Evolutionary conservation across 306 rosid species (phyloP), one percentile per base, ranked within the genome.

Genomic region (Glycine latifolia): DNA sequence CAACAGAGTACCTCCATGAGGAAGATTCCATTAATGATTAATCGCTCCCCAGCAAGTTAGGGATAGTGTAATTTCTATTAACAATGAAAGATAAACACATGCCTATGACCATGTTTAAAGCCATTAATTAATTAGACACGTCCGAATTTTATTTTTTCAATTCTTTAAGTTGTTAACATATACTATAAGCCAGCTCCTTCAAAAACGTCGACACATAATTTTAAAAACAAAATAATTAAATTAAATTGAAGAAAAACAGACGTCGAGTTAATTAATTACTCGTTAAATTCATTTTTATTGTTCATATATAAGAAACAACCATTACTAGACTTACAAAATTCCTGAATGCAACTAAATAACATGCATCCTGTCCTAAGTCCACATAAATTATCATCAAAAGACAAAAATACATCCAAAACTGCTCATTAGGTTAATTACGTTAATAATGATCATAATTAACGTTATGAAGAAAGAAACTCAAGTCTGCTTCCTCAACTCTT

Each of bases 401-500:
- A 26, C 31, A 26, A 26, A 26, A 26, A 26, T 26, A 26, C 31
- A 65, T 50, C 70, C 80, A 83, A 83, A 83, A 83, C 35, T 72
- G 71, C 79, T 55, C 15, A 50, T 1, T 9, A 44, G 59, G 41
- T 52, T 59, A 9, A 59, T 16, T 3, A 37, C 41, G 31, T 0
- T 26, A 26, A 26, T 26, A 26, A 26, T 26, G 31, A 26, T 1
- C 41, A 37, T 39, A 39, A 39, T 39, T 39, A 39, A 39, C 44
- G 4, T 4, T 39, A 5, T 39, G 44, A 39, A 67, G 26, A 33
- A 48, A 66, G 43, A 26, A 26, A 26, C 31, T 47, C 14, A 83
- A 62, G 20, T 81, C 14, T 95, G 94, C 13, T 77, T 86, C 85
- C 67, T 83, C 83, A 91, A 78, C 10, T 93, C 79, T 43, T 77